Base-by-base conservation (phyloP, 495 filamentous ascomycete genomes). In the Sphaerosporella brunnea region DNA sequence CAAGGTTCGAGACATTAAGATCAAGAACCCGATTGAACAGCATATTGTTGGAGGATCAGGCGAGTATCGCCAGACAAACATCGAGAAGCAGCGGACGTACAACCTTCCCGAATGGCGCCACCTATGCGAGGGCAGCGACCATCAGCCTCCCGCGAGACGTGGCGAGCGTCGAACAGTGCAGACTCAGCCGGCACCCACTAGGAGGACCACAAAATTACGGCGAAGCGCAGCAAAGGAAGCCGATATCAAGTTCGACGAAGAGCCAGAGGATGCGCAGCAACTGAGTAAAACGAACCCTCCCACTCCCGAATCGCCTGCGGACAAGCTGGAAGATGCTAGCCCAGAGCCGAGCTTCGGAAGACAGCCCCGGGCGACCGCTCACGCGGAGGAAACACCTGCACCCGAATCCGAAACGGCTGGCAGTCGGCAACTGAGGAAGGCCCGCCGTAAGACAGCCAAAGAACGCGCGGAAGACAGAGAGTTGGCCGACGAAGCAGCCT, bases 11-110 rank as follows among this genome's bases (percentile, higher is more conserved):
- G 78, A 79, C 44, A 82, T 97, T 60, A 79, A 78, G 50, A 84
- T 95, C 55, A 90, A 85, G 68, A 92, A 96, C 52, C 90, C 90
- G 8, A 96, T 97, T 62, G 90, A 82, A 59, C 90, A 97, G 59
- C 90, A 97, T 54, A 96, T 96, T 60, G 84, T 85, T 69, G 92
- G 88, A 8, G 82, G 78, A 42, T 80, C 87, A 55, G 90, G 92
- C 23, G 88, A 80, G 25, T 97, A 93, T 59, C 86, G 87, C 21
- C 92, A 96, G 55, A 81, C 84, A 56, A 97, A 97, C 57, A 83
- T 96, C 25, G 80, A 94, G 60, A 87, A 92, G 63, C 84, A 92
- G 63, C 72, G 92, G 62, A 83, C 83, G 20, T 97, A 96, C 66
- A 97, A 93, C 59, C 69, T 97, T 5, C 88, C 88, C 0, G 85